These are phyloP conservation scores for Colletotrichum orchidophilum DNA, from an alignment of 2,329 filamentous ascomycete species.

Conservation along the genomic window DNA sequence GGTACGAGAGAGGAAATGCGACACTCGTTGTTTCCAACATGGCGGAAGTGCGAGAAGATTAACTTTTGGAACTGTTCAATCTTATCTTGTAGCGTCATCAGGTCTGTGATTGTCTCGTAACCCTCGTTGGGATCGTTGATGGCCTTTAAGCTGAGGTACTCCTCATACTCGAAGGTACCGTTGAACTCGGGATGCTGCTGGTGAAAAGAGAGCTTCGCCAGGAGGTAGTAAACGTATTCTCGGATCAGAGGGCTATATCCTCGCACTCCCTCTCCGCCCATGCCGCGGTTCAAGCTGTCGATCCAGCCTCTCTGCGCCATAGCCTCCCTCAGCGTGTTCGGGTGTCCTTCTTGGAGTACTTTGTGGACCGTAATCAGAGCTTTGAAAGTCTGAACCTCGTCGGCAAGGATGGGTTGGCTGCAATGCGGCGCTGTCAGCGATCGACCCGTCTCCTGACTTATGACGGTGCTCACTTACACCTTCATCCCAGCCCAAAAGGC, in stretches of 20 bases:
- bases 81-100: constrained; percentile 97
- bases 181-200: constrained; percentile 98
- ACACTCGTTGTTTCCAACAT: constrained; percentile 93
- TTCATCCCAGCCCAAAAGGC: constrained; percentile 99
- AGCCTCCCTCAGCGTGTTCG: constrained; percentile 85
- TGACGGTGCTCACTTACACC: constrained; percentile 72
- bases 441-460: not conserved
- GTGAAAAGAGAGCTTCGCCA: constrained; percentile 96
- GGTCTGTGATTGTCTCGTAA: constrained; percentile 93
- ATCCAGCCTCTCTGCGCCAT: constrained; percentile 91
- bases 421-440: not conserved
- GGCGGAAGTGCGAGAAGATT: constrained; percentile 95
- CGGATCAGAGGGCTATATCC: constrained; percentile 93
- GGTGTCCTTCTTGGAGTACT: constrained; percentile 96
- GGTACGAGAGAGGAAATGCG: constrained; percentile 93
- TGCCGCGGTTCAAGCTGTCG: constrained; percentile 87
- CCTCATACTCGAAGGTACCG: constrained; percentile 97
- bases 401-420: constrained; percentile 96
- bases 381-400: constrained; percentile 99
- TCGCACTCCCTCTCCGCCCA: constrained; percentile 83
- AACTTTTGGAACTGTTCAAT: constrained; percentile 99
- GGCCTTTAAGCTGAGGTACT: constrained; percentile 96
- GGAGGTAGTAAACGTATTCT: constrained; percentile 95
- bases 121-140: constrained; percentile 99
- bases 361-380: constrained; percentile 97